phyloP scores from a whole-genome alignment of 2,329 filamentous ascomycete species.

The Ascochyta rabiei region DNA sequence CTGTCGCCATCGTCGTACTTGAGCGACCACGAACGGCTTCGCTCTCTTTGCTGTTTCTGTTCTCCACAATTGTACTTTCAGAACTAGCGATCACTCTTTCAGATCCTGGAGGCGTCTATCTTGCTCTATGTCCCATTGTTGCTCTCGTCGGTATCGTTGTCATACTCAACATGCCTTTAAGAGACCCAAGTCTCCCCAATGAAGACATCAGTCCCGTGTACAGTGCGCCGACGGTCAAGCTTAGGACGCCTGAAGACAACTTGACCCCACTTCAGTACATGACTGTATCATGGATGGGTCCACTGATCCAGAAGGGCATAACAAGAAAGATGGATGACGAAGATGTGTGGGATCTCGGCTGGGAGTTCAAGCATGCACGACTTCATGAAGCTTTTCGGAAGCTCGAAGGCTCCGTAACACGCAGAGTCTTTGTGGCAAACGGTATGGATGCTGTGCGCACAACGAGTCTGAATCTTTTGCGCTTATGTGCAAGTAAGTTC shows the following conservation, averaged over 20 bases:
- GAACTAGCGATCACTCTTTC: slow-evolving; percentile 23
- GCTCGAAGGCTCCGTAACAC: slow-evolving; percentile 73
- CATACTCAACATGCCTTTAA: slow-evolving; percentile 72
- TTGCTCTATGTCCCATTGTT: slow-evolving; percentile 46
- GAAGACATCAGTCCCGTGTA: slow-evolving; percentile 66
- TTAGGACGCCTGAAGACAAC: slow-evolving; percentile 81
- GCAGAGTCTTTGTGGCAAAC: slow-evolving; percentile 74
- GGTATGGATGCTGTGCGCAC: slow-evolving; percentile 77
- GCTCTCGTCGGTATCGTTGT: slow-evolving; percentile 57
- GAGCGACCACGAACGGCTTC: slow-evolving; percentile 52
- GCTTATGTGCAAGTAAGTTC: slow-evolving; percentile 60
- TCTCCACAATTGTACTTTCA: slow-evolving; percentile 42
- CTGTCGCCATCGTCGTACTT: slow-evolving; percentile 43
- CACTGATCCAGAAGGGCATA: slow-evolving; percentile 70
- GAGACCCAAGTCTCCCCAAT: slow-evolving; percentile 61
- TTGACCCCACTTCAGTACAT: slow-evolving; percentile 83
- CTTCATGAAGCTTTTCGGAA: slow-evolving; percentile 77
- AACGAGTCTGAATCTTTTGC: slow-evolving; percentile 66
- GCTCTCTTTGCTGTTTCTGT: slow-evolving; percentile 48
- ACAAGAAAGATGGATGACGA: slow-evolving; percentile 72
- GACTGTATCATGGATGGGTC: slow-evolving; percentile 81
- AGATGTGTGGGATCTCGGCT: slow-evolving; percentile 81
- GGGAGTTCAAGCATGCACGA: slow-evolving; percentile 79
- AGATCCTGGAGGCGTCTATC: slow-evolving; percentile 40
- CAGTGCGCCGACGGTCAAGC: slow-evolving; percentile 59